Base-by-base conservation (phyloP, 1,284 basidiomycete genomes). In the Athelia sp. region DNA sequence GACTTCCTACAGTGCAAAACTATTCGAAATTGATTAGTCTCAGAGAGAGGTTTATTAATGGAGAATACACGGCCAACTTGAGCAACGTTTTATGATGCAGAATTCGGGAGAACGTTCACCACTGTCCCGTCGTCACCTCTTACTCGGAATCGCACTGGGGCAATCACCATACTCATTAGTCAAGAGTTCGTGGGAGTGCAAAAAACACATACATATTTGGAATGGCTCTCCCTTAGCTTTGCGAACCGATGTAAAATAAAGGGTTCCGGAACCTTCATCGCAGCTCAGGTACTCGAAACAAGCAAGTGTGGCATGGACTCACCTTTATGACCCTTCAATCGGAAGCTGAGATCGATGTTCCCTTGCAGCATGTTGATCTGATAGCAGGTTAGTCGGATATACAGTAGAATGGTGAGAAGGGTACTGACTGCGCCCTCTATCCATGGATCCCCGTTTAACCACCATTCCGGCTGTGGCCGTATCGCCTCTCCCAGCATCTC, bases 231-330 rank as follows among this genome's bases (percentile, higher is more conserved):
- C 87, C 59, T 89, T 90, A n/a, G 76, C 80, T 67, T 79, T 83
- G 43, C 87, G 75, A 51, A 89, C 83, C 61, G 85, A 89, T 4
- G 87, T 90, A 62, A 90, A 90, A 60, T 90, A 90, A 0, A 90
- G 62, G 6, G 85, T 90, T 4, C 87, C 87, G 14, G 80, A 72
- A 17, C 78, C 85, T 88, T 51, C 13, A 22, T 31, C 1, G 19
- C 15, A 9, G 31, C n/a, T 31, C 22, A 42, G 49, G 45, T n/a
- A 29, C 26, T 29, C 6, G 26, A 29, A 29, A 29, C 26, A 29
- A 13, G 4, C 6, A 13, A 13, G 4, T 29, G 26, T 29, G 26
- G 13, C 4, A 29, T 4, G 6, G 26, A 29, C 26, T 29, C 21
- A 80, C 85, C 79, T 70, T 76, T 81, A 35, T 86, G 80, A 0